Evolutionary conservation across 2,329 filamentous ascomycete species (phyloP), one percentile per base, ranked within the genome.

Genomic region (Trichoderma sp.): DNA sequence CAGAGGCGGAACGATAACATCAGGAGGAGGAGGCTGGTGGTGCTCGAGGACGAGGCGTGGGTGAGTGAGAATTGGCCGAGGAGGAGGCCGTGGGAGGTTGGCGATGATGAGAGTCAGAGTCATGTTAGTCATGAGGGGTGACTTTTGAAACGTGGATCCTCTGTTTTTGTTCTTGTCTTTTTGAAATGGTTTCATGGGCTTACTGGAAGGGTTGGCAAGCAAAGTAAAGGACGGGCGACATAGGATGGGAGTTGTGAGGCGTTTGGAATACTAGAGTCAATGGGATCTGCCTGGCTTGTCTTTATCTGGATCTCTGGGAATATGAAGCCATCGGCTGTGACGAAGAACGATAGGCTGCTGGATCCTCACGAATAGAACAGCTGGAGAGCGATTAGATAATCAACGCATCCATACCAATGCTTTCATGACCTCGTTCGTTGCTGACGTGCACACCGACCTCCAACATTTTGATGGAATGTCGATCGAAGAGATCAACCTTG

Each of bases 11-110:
- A 61, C 3, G 58, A 52, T 5, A 52, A 61, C 15, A 61, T 61
- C 1, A 47, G 58, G 9, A 17, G 58, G 9, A 17, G 58, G 17
- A 30, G 58, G n/a, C 15, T 61, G 24, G 58, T 52, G 10, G n/a
- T 52, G 15, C 58, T 52, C 5, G 58, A 61, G 34, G 58, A 52
- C 7, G 58, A 61, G 48, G 47, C 34, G 7, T 61, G 47, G 58
- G 58, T 61, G 58, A 61, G 44, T 6, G 47, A 52, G 47, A 61
- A 61, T 26, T 61, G 48, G 47, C 58, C 58, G n/a, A 39, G 52
- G 39, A 61, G 48, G 58, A 61, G 47, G n/a, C 48, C 47, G 39
- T 52, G 48, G 58, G 58, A 61, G 17, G 26, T 61, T 44, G 58
- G 58, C 10, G 34, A 61, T 15, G 58, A 61, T 17, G 58, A 61